phyloP scores from a whole-genome alignment of 148 eudicot species.

The Rhododendron kiyosumense region DNA sequence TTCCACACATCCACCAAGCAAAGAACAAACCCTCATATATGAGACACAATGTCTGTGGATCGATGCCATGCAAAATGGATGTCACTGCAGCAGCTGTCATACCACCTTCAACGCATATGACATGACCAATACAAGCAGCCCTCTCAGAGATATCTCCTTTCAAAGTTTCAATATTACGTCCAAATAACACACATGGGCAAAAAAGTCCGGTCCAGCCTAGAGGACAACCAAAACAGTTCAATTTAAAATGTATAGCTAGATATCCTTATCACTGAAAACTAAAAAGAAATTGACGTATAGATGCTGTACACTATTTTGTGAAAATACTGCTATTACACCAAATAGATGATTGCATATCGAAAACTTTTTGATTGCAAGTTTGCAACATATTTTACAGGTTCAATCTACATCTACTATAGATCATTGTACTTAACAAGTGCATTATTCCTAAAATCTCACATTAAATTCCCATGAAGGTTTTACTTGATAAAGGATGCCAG shows the following conservation, averaged over 20 bases:
- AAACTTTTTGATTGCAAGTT: background rate
- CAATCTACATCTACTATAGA: background rate
- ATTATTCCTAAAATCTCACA: background rate
- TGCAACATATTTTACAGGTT: background rate
- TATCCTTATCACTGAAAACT: background rate
- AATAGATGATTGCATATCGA: background rate
- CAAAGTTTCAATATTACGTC: conserved; percentile 54
- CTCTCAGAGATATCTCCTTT: conserved; percentile 47
- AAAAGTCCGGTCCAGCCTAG: conserved; percentile 67
- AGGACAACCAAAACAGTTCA: conserved; percentile 3
- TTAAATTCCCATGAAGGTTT: background rate
- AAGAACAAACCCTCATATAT: conserved; percentile 65
- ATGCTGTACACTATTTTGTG: background rate
- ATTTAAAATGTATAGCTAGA: background rate
- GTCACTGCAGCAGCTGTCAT: conserved; percentile 48
- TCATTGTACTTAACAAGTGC: background rate
- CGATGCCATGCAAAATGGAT: conserved; percentile 44
- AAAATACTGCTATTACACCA: background rate
- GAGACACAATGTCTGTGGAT: conserved; percentile 55
- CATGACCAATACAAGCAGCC: conserved; percentile 62
- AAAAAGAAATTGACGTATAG: background rate
- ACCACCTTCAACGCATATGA: conserved; percentile 71
- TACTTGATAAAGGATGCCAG: background rate
- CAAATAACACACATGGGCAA: conserved; percentile 77
- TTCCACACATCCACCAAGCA: conserved; percentile 89